Percentiles rank a stretch among this genome's conserved stretches.
These are phyloP conservation scores for Penicillium diatomitis DNA, from an alignment of 495 filamentous ascomycete species.

Conservation along the genomic window DNA sequence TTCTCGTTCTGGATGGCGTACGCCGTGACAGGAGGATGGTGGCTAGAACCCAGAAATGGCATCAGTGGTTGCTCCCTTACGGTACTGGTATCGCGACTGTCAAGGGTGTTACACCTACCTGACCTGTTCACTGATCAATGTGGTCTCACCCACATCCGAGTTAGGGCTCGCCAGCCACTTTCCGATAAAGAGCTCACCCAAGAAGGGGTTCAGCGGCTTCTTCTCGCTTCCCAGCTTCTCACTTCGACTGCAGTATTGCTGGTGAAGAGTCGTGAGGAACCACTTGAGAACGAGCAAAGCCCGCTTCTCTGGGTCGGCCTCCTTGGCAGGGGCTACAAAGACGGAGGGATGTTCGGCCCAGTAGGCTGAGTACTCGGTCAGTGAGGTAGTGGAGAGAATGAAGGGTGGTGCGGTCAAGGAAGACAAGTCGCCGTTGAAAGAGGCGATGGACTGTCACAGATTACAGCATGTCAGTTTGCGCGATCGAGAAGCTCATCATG, in stretches of 20 bases:
- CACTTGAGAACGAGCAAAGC: conserved; percentile 86
- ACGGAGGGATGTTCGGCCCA: conserved; percentile 90
- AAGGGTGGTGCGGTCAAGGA: conserved; percentile 92
- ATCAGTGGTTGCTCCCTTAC: background rate
- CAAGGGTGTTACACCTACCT: conserved; percentile 37
- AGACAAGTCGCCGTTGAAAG: conserved; percentile 92
- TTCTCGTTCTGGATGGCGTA: conserved; percentile 84
- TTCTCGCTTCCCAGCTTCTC: conserved; percentile 93
- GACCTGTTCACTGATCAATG: conserved; percentile 72
- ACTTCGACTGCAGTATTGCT: conserved; percentile 84
- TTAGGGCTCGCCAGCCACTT: conserved; percentile 62
- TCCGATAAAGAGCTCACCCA: conserved; percentile 86
- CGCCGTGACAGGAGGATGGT: conserved; percentile 95
- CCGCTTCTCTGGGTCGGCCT: conserved; percentile 73
- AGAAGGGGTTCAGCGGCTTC: conserved; percentile 88
- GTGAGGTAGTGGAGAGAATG: conserved; percentile 83
- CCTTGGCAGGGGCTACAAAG: conserved; percentile 77
- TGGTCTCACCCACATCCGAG: conserved; percentile 56
- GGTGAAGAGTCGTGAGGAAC: conserved; percentile 93
- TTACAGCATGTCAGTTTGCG: background rate
- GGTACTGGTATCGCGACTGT: background rate
- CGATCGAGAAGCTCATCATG: too few species aligned
- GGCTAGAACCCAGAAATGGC: conserved; percentile 41
- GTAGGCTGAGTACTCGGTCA: conserved; percentile 92
- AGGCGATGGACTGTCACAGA: conserved; percentile 68